Conservation (phyloP, 2,329 filamentous ascomycete species). For the Sporothrix phasma region DNA sequence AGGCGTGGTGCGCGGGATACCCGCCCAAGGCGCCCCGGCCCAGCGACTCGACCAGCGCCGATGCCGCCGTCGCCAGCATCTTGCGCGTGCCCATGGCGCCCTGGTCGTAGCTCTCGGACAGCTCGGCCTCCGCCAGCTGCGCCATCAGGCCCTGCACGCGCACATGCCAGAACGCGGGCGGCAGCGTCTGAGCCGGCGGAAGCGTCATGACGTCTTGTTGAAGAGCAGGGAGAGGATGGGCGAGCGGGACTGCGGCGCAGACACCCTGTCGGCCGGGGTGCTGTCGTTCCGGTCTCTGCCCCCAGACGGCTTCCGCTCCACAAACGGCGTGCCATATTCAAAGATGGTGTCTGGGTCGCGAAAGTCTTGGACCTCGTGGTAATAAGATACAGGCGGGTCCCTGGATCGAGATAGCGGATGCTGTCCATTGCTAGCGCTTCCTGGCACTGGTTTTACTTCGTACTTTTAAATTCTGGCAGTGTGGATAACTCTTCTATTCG, state of each 20-base stretch:
- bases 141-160: constrained; percentile 49
- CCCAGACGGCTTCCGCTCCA: constrained; percentile 15
- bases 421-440: too few species aligned
- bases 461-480: too few species aligned
- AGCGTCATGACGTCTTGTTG: constrained; percentile 54
- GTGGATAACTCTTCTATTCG: too few species aligned
- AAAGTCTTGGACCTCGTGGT: constrained; percentile 62
- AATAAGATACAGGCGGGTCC: too few species aligned
- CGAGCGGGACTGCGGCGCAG: constrained; percentile 36
- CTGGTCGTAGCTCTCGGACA: constrained; percentile 77
- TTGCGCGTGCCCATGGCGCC: constrained; percentile 64
- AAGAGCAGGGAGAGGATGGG: constrained; percentile 62
- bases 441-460: too few species aligned
- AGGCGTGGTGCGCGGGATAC: constrained; percentile 26
- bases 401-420: too few species aligned
- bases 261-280: constrained; percentile 6
- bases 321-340: constrained; percentile 62
- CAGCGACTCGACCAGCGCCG: constrained; percentile 59
- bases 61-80: constrained; percentile 61
- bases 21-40: constrained; percentile 58
- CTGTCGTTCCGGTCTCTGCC: neutral
- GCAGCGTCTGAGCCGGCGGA: constrained; percentile 55
- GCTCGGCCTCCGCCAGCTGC: constrained; percentile 54
- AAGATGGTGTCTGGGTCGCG: constrained; percentile 54
- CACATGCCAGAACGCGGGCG: constrained; percentile 54